Conservation (phyloP, 306 rosid species). For the Herpetospermum pedunculosum region DNA sequence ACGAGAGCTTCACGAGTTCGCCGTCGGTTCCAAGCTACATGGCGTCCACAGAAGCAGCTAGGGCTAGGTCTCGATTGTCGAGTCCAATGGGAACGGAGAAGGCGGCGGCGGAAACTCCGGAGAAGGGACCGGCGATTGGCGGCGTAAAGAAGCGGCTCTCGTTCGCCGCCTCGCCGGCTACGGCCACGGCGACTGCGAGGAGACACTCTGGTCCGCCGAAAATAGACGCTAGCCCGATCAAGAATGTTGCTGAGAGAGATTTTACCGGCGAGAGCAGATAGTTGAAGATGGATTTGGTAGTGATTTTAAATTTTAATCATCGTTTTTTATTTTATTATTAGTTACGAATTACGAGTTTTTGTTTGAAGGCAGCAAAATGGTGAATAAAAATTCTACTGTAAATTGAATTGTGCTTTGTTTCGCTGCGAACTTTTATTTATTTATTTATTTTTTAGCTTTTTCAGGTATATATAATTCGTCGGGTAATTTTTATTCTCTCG, state of each 20-base stretch:
- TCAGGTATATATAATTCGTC: neutral
- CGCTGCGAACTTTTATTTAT: neutral
- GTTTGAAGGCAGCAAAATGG: neutral
- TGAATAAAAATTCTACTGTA: neutral
- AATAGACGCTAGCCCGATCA: slow-evolving; percentile 19
- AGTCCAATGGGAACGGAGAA: slow-evolving; percentile 24
- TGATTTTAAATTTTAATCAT: neutral
- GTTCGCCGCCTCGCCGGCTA: slow-evolving; percentile 24
- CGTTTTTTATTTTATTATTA: no score
- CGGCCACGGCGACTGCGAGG: no score
- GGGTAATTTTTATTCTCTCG: neutral
- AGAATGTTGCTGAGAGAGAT: neutral
- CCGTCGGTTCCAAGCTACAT: slow-evolving; percentile 39
- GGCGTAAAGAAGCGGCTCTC: slow-evolving; percentile 54
- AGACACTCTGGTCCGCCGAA: slow-evolving; percentile 46
- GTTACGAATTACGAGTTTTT: no score
- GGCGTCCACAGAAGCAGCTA: slow-evolving; percentile 38
- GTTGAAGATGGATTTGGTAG: neutral
- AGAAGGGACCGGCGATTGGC: slow-evolving; percentile 21
- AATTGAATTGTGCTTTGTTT: neutral
- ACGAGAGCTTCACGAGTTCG: slow-evolving; percentile 42
- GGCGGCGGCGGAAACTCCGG: slow-evolving; percentile 24
- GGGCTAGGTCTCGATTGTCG: slow-evolving; percentile 25
- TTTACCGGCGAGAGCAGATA: slow-evolving; percentile 1
- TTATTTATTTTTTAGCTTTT: neutral